Evolutionary conservation across 768 basidiomycete species (phyloP).

Genomic region (Trametes punicea): DNA sequence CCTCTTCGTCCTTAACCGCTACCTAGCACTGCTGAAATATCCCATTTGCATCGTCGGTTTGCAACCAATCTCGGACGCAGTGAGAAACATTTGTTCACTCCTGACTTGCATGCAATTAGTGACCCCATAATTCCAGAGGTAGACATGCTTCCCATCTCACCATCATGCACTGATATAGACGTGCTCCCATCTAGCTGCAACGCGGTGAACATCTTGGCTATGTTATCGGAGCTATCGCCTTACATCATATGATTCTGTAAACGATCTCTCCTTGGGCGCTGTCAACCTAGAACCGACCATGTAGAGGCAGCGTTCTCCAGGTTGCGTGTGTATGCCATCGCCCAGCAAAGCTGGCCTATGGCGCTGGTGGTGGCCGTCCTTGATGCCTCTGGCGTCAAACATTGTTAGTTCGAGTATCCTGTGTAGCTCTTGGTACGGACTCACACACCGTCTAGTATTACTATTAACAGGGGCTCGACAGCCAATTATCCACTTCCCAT

Average conservation of each 20-base stretch:
- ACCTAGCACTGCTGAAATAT: slow-evolving; percentile 2
- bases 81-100: not conserved
- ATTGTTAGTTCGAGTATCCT: not conserved
- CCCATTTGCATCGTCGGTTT: not conserved
- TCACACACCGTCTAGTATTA: not conserved
- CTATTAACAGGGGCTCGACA: not conserved
- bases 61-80: not conserved
- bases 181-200: not conserved
- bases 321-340: slow-evolving; percentile 7
- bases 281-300: not conserved
- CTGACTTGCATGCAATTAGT: not conserved
- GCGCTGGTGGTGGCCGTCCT: not conserved
- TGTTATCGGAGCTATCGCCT: not conserved
- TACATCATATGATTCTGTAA: slow-evolving; percentile 4
- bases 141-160: not conserved
- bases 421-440: not conserved
- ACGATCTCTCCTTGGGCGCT: not conserved
- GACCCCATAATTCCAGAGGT: not conserved
- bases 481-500: not conserved
- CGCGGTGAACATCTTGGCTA: not conserved
- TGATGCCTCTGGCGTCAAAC: slow-evolving; percentile 4
- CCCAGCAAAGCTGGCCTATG: not conserved
- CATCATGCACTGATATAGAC: not conserved
- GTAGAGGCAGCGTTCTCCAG: slow-evolving; percentile 1
- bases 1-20: slow-evolving; percentile 8